These are phyloP conservation scores for Tolypocladium guangdongense DNA, from an alignment of 2,329 filamentous ascomycete genomes.

Conservation along the genomic window DNA sequence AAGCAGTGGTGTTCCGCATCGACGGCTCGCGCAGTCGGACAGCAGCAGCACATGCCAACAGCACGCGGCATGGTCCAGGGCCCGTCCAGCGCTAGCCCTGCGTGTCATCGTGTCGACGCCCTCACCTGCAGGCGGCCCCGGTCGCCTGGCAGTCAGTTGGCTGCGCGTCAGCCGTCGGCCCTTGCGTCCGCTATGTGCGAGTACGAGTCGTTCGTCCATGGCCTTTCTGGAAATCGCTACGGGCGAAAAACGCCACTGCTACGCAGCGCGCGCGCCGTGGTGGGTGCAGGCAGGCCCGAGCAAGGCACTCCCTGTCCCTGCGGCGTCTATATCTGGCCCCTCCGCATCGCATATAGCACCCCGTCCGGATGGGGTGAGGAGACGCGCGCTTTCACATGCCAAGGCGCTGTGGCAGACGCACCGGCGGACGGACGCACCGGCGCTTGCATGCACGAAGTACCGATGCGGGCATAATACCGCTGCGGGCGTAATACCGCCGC, in stretches of 20 bases:
- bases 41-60: background rate
- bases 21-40: background rate
- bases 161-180: background rate
- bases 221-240: background rate
- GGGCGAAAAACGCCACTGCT: background rate
- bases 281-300: background rate
- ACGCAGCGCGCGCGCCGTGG: too few relatives aligned
- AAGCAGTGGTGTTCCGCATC: background rate
- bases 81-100: background rate
- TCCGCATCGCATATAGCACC: background rate
- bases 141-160: background rate
- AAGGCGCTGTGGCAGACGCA: background rate
- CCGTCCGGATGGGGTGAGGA: background rate
- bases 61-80: background rate
- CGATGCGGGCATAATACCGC: background rate
- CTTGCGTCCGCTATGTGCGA: too few relatives aligned
- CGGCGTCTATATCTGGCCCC: background rate
- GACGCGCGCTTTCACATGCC: background rate
- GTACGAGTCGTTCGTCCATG: too few relatives aligned
- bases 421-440: background rate
- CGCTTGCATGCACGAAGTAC: background rate
- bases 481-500: background rate
- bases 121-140: constrained; percentile 13
- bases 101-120: constrained; percentile 10
- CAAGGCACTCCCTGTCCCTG: background rate